Conservation (phyloP, 176 grass and related monocot species). For the Bolboschoenus planiculmis region DNA sequence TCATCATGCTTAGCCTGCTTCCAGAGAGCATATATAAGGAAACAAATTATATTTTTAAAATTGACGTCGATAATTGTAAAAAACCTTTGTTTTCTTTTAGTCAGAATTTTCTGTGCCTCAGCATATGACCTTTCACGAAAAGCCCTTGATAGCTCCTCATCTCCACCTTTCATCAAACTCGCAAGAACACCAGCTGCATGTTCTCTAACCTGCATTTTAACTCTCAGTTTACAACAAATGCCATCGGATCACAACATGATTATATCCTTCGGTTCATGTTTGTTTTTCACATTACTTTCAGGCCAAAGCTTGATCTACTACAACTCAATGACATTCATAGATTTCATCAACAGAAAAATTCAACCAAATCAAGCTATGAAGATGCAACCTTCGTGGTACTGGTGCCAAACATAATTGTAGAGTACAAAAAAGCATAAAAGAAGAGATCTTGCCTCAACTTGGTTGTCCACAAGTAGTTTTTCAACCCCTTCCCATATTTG, state of each 20-base stretch:
- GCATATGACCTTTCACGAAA: slow-evolving; percentile 73
- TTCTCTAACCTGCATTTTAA: slow-evolving; percentile 67
- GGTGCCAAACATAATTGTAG: not conserved
- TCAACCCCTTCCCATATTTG: slow-evolving; percentile 84
- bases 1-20: not conserved
- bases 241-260: not conserved
- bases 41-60: not conserved
- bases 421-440: slow-evolving; percentile 22
- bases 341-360: not conserved
- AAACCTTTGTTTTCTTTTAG: slow-evolving; percentile 44
- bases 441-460: slow-evolving; percentile 84
- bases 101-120: slow-evolving; percentile 52
- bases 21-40: not conserved
- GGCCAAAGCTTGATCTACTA: not conserved
- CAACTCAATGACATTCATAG: not conserved
- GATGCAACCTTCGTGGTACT: not conserved
- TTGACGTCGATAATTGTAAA: not conserved
- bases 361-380: not conserved
- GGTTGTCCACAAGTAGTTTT: slow-evolving; percentile 86
- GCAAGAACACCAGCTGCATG: slow-evolving; percentile 94
- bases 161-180: slow-evolving; percentile 86
- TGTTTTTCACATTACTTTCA: not conserved
- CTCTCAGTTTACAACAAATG: not conserved
- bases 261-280: not conserved
- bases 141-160: slow-evolving; percentile 57